Evolutionary conservation across 2,329 filamentous ascomycete species (phyloP), one percentile per base, ranked within the genome.

Genomic region (Colletotrichum melonis): DNA sequence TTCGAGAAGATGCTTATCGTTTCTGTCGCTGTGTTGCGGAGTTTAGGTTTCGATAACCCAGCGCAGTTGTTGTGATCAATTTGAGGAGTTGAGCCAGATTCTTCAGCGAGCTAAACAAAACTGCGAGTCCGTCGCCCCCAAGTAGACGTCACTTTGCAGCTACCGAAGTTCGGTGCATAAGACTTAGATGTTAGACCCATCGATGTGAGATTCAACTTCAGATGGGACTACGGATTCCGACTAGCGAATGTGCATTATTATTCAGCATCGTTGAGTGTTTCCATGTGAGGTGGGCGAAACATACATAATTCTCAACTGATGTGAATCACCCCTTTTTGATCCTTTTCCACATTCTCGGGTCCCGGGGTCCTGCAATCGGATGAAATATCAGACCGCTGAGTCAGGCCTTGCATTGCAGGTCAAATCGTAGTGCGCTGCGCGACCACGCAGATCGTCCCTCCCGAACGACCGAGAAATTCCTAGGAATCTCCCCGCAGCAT

Each of bases 241-340:
- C 2, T 38, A 65, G 55, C 60, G 46, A 26, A 60, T 62, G 49
- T 22, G 38, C 35, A 55, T 3, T 24, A 19, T 70, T 24, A 12
- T 70, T 35, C 16, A 62, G 56, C 28, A 24, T 60, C 67, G n/a
- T 38, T 11, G n/a, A 19, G 60, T 60, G 46, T 57, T 73, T 70
- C 67, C 70, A 49, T 26, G 35, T 49, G 46, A n/a, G 42, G 14
- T 46, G 38, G n/a, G 12, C 32, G 38, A 68, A 52, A 38, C 54
- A n/a, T 28, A 35, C 58, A 63, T 32, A 30, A 42, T 58, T 60
- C 54, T 30, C 32, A 49, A 59, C 38, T 49, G 35, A 32, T 32
- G 24, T 32, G 22, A 19, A 4, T 42, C 46, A 22, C 7, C 24
- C 42, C 38, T 68, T n/a, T 24, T 55, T 38, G 19, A 26, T 38